phyloP scores from a whole-genome alignment of 441 rosid species.

The Aquilaria agallochum region DNA sequence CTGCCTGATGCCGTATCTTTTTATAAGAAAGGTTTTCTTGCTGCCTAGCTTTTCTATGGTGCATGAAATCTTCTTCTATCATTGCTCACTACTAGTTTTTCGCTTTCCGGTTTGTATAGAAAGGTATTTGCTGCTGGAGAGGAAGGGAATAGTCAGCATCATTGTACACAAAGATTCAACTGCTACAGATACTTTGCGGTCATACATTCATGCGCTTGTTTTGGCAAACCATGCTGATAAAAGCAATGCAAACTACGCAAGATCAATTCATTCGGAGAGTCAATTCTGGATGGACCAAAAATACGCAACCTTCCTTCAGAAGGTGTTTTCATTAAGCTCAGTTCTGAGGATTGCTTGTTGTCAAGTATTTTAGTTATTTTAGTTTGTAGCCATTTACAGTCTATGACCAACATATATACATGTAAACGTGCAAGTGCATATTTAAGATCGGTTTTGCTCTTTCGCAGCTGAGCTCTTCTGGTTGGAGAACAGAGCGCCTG shows the following conservation, averaged over 20 bases:
- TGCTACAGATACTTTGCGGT: slow-evolving; percentile 64
- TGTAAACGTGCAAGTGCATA: too few species aligned
- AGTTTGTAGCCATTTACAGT: not conserved
- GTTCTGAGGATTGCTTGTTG: too few species aligned
- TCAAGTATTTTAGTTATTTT: not conserved
- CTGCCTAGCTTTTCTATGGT: slow-evolving; percentile 8
- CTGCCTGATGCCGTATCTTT: slow-evolving; percentile 46
- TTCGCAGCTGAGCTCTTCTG: slow-evolving; percentile 62
- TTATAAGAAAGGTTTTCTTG: slow-evolving; percentile 43
- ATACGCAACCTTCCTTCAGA: slow-evolving; percentile 47
- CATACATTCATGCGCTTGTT: slow-evolving; percentile 76
- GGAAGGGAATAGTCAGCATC: slow-evolving; percentile 41
- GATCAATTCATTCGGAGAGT: slow-evolving; percentile 37
- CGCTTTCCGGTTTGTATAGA: slow-evolving; percentile 32
- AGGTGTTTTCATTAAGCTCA: slow-evolving; percentile 38
- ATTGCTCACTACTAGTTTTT: slow-evolving; percentile 1
- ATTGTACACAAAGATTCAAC: slow-evolving; percentile 60
- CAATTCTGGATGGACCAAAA: slow-evolving; percentile 80
- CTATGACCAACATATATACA: too few species aligned
- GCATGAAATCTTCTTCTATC: slow-evolving; percentile 1
- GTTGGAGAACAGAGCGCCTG: slow-evolving; percentile 91
- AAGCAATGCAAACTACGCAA: not conserved
- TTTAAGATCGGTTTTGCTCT: not conserved
- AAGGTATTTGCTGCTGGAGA: slow-evolving; percentile 59
- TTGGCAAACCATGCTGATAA: slow-evolving; percentile 32